phyloP scores from a whole-genome alignment of 495 filamentous ascomycete species.

The Neurospora tetraspora region DNA sequence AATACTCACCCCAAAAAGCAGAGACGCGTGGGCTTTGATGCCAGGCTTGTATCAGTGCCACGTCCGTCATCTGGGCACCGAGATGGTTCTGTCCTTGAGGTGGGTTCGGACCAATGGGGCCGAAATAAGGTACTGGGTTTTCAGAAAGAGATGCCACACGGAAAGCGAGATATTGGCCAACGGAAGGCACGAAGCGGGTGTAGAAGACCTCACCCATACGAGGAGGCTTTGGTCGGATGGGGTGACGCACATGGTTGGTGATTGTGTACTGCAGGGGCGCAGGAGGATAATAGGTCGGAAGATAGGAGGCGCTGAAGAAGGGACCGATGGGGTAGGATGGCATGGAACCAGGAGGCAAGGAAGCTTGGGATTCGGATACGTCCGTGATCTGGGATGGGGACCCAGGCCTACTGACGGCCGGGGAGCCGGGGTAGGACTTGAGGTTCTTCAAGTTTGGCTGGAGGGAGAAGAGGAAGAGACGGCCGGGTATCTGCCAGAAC shows the following conservation, averaged over 20 bases:
- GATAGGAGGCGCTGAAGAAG: slow-evolving; percentile 66
- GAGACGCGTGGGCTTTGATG: slow-evolving; percentile 81
- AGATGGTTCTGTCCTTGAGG: slow-evolving; percentile 17
- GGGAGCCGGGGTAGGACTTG: slow-evolving; percentile 48
- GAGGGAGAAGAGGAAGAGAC: slow-evolving; percentile 79
- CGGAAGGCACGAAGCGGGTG: slow-evolving; percentile 70
- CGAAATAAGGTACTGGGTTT: slow-evolving; percentile 42
- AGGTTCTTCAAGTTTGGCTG: slow-evolving; percentile 41
- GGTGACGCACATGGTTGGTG: slow-evolving; percentile 73
- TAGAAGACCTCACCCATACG: slow-evolving; percentile 86
- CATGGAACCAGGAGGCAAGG: slow-evolving; percentile 1
- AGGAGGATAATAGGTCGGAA: slow-evolving; percentile 86
- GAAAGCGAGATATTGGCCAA: slow-evolving; percentile 81
- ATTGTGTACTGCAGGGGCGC: slow-evolving; percentile 71
- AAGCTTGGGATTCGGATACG: slow-evolving; percentile 18
- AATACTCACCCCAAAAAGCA: slow-evolving; percentile 68
- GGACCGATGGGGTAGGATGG: slow-evolving; percentile 44
- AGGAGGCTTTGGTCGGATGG: slow-evolving; percentile 78
- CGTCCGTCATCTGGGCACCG: slow-evolving; percentile 42
- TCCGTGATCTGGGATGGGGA: slow-evolving; percentile 39
- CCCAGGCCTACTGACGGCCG: slow-evolving; percentile 40
- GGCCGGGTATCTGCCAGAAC: slow-evolving; percentile 89
- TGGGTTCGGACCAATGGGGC: slow-evolving; percentile 36
- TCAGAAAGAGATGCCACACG: slow-evolving; percentile 58
- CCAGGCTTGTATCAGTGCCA: slow-evolving; percentile 76